Evolutionary conservation across 2,329 filamentous ascomycete genomes (phyloP).

Genomic region (Teratosphaeria gauchensis): DNA sequence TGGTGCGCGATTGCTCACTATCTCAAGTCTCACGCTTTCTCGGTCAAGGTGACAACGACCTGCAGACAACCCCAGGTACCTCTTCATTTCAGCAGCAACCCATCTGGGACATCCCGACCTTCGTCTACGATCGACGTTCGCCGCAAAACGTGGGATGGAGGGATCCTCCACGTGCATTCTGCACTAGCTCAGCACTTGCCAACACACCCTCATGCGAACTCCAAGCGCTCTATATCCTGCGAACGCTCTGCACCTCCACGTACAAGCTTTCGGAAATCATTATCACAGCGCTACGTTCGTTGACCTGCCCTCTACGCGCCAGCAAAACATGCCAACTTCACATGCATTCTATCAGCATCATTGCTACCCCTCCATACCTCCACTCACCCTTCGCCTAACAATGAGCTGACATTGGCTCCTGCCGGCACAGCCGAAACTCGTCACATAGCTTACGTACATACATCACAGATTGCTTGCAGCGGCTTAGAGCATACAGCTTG

Average conservation of each 20-base stretch:
- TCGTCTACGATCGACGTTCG: background rate
- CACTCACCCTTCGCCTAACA: background rate
- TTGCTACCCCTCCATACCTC: background rate
- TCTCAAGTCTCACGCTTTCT: too few relatives aligned
- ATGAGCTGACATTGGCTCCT: background rate
- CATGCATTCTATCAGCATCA: background rate
- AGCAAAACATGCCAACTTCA: background rate
- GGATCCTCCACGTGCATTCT: background rate
- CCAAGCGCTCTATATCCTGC: background rate
- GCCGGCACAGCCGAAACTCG: background rate
- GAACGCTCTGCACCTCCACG: background rate
- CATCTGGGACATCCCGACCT: background rate
- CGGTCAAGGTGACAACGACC: too few relatives aligned
- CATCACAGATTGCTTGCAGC: background rate
- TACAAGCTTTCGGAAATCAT: background rate
- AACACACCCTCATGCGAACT: background rate
- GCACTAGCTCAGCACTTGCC: background rate
- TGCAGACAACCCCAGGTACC: too few relatives aligned
- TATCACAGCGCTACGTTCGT: background rate
- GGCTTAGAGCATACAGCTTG: background rate
- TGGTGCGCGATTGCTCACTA: too few relatives aligned
- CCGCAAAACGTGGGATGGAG: background rate
- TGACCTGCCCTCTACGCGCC: background rate
- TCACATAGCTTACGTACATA: background rate
- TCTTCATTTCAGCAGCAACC: too few relatives aligned